phyloP scores from a whole-genome alignment of 2,329 filamentous ascomycete genomes.

The Phyllosticta ampelicida region DNA sequence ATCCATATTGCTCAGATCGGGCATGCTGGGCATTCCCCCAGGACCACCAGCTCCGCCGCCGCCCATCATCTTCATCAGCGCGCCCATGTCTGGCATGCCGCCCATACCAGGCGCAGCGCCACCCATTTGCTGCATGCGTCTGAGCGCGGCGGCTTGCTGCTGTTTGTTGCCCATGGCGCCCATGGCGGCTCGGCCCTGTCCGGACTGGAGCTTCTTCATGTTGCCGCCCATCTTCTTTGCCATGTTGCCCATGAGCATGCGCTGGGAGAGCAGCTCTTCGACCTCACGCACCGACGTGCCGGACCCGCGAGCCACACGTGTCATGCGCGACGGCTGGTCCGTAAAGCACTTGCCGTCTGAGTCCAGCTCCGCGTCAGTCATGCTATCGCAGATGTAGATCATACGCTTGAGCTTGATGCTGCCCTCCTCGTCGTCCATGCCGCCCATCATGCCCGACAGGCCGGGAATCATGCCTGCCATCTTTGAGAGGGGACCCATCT shows the following conservation, averaged over 20 bases:
- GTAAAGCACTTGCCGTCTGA: slow-evolving; percentile 90
- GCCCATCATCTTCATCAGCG: slow-evolving; percentile 85
- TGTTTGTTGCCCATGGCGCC: slow-evolving; percentile 81
- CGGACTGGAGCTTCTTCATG: slow-evolving; percentile 95
- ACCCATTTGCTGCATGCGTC: slow-evolving; percentile 86
- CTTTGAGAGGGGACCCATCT: slow-evolving; percentile 95
- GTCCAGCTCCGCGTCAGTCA: slow-evolving; percentile 94
- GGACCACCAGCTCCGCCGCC: slow-evolving; percentile 48
- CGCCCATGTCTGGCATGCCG: slow-evolving; percentile 71
- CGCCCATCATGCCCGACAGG: slow-evolving; percentile 84
- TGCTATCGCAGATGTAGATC: slow-evolving; percentile 98
- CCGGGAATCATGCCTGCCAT: slow-evolving; percentile 99
- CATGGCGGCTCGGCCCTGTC: slow-evolving; percentile 81
- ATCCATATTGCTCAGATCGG: slow-evolving; percentile 38
- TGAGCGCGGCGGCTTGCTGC: slow-evolving; percentile 95
- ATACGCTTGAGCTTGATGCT: slow-evolving; percentile 87
- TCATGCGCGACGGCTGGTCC: slow-evolving; percentile 87
- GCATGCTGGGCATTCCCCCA: slow-evolving; percentile 54
- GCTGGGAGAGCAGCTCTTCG: slow-evolving; percentile 93
- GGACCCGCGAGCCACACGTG: slow-evolving; percentile 76
- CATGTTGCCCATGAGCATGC: slow-evolving; percentile 98
- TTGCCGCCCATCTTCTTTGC: slow-evolving; percentile 97
- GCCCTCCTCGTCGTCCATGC: slow-evolving; percentile 97
- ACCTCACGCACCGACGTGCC: slow-evolving; percentile 88
- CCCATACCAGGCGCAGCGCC: slow-evolving; percentile 47